Base-by-base conservation (phyloP, 306 rosid genomes). In the Cicer bijugum region DNA sequence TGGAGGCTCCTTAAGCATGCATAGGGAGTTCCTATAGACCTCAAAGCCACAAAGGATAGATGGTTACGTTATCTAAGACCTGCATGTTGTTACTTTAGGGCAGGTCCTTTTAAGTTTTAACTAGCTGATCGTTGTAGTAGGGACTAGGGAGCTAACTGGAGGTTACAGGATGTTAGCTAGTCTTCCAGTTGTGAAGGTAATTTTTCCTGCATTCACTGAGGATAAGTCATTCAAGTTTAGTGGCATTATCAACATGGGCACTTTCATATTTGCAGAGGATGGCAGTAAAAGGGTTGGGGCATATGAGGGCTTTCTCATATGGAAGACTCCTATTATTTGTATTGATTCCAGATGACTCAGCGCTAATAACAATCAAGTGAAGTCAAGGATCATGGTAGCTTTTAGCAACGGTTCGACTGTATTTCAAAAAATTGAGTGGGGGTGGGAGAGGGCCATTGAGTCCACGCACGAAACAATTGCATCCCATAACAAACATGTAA, bases 401-500 rank as follows among this genome's bases (percentile, higher is more conserved):
- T 35, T 55, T 4, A 4, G 12, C 9, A 19, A 55, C 33, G 9
- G 20, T 9, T 19, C 17, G 5, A 47, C 16, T 20, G 55, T 35
- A 42, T 48, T 69, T 12, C 3, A 37, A 77, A 58, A 39, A 38
- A 17, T 1, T 9, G 16, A 23, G 33, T 44, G 35, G 14, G 35
- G 35, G 35, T 28, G 5, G 5, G 35, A 28, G 35, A 4, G 47
- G 37, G 9, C 8, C 10, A 44, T 65, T 33, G 8, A 9, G 44
- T 39, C 56, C 62, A 10, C 12, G 12, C 55, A 47, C 9, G 46
- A 48, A 74, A 47, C 19, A 80, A 50, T 14, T 75, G 16, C 14
- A 17, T n/a, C 53, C 39, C 69, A 11, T 1, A 15, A 59, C 43
- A 59, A 59, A 33, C 67, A 61, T 6, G 23, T 17, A 71, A 75